Base-by-base conservation (phyloP, 257 asterid species). In the Solanum lycopersicoides region DNA sequence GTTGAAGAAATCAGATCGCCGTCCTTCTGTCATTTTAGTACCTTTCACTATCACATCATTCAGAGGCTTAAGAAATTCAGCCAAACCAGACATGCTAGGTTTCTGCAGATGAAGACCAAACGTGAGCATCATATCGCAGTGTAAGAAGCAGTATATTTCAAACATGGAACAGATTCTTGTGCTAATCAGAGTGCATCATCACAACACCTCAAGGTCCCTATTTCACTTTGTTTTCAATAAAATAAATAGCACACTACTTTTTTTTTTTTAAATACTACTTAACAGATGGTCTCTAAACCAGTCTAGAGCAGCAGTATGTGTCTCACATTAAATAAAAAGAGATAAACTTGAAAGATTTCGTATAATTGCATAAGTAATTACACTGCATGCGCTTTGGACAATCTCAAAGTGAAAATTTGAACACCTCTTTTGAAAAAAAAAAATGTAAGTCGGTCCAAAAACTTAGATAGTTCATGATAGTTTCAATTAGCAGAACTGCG, bases 21-120 rank as follows among this genome's bases (percentile, higher is more conserved):
- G 91, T 90, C 98, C 99, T 90, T 96, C 99, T 42, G 97, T 91
- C 94, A 97, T 89, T 71, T 90, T 89, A 45, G 94, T 87, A 86
- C 97, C 99, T 91, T 93, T 95, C 77, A 88, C 35, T 59, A 97
- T 94, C 89, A 91, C 97, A 60, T 94, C 95, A 89, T 95, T 97
- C 92, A 97, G 90, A 50, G 99, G 99, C 88, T 94, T 94, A 87
- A 97, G 94, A 92, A 97, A 94, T 89, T 94, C 98, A 87, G 91
- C 92, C 82, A 97, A 79, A 88, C 99, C 97, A 21, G 90, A 87
- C 94, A 92, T 90, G 89, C 94, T 98, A 82, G 98, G 99, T 94
- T 94, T 97, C 99, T 97, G 96, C 93, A 91, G 86, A 75, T 42
- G 72, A 68, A 88, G 34, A 86, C 69, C 85, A 82, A 47, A 82